Evolutionary conservation across 2,329 filamentous ascomycete genomes (phyloP).

Genomic region (Fusarium duplospermum): DNA sequence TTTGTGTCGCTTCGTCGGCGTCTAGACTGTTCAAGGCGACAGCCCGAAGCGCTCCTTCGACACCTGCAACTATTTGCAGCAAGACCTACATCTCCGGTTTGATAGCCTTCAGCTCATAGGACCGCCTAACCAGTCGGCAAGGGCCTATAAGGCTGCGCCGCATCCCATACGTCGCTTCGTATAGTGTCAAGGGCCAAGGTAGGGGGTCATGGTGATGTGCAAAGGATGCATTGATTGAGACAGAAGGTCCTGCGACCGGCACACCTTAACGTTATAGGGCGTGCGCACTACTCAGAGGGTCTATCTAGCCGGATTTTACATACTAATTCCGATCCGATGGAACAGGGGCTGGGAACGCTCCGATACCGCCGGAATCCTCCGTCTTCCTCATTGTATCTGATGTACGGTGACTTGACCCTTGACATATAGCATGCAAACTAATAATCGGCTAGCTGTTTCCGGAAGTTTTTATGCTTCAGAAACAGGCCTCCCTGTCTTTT

Average conservation of each 20-base stretch:
- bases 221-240: too few species aligned
- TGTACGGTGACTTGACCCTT: too few species aligned
- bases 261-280: too few species aligned
- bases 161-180: background rate
- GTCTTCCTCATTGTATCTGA: too few species aligned
- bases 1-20: background rate
- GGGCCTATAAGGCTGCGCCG: background rate
- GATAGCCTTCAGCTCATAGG: background rate
- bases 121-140: background rate
- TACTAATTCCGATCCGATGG: too few species aligned
- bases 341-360: too few species aligned
- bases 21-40: background rate
- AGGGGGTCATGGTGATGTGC: too few species aligned
- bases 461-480: background rate
- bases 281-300: too few species aligned
- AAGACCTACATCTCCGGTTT: background rate
- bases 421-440: background rate
- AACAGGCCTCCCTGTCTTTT: background rate
- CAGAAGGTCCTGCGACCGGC: too few species aligned
- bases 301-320: too few species aligned
- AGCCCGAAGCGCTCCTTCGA: background rate
- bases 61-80: background rate
- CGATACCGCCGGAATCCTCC: too few species aligned
- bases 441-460: background rate
- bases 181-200: too few species aligned